A percentile compares a stretch with the other conserved stretches of the same genome.
Evolutionary conservation across 495 filamentous ascomycete species (phyloP).

Genomic region (Penicillium paxilli): DNA sequence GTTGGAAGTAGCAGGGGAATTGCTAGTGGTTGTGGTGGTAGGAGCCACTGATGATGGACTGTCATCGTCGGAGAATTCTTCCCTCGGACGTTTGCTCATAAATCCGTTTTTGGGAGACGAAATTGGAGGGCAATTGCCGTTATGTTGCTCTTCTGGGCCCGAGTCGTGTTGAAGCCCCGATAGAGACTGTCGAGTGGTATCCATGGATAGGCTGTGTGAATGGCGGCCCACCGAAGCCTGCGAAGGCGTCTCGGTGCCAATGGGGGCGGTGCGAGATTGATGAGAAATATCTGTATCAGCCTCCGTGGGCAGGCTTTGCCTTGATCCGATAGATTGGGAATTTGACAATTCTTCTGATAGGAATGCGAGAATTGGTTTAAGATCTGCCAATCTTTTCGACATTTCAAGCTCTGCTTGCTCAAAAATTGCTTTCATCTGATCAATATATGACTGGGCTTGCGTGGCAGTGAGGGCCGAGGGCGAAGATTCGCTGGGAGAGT

Average conservation of each 20-base stretch:
- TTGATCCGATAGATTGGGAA: not conserved
- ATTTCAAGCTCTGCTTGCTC: not conserved
- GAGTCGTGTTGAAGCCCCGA: not conserved
- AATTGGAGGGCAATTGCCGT: not conserved
- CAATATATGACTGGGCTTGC: not conserved
- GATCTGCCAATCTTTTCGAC: not conserved
- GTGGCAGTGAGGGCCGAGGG: not conserved
- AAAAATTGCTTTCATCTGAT: not conserved
- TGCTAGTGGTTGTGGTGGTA: not conserved
- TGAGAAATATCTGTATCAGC: not conserved
- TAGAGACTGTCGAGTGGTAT: not conserved
- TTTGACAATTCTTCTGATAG: not conserved
- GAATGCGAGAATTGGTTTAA: not conserved
- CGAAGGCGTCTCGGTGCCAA: no score
- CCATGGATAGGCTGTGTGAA: not conserved
- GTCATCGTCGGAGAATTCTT: not conserved
- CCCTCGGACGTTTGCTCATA: not conserved
- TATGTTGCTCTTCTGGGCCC: not conserved
- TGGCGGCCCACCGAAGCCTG: no score
- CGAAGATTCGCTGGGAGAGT: not conserved
- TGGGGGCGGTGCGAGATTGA: not conserved
- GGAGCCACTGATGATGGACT: not conserved
- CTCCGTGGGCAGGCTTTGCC: not conserved
- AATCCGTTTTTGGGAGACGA: not conserved
- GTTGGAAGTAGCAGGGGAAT: not conserved